Evolutionary conservation across 352 stramenopile genomes (phyloP).

Genomic region (Blastocystis sp.): DNA sequence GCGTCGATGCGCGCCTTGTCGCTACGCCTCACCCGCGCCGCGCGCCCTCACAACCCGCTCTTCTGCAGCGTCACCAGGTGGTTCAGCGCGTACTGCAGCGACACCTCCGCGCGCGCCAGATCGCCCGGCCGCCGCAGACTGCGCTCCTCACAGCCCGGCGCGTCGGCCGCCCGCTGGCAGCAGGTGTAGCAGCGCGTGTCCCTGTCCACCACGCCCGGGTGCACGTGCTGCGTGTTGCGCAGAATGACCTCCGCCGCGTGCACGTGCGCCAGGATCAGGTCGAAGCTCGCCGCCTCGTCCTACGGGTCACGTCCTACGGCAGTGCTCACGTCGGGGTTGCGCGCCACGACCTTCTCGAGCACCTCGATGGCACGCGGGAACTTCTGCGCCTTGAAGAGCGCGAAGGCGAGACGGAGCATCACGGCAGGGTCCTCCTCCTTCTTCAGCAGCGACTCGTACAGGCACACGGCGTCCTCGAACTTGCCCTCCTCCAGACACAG

Average conservation of each 20-base stretch:
- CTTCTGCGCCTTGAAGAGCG: background rate
- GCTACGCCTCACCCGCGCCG: background rate
- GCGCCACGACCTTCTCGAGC: background rate
- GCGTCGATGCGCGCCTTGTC: conserved; percentile 1
- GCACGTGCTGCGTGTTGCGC: background rate
- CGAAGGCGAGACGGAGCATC: conserved; percentile 16
- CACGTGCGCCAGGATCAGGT: conserved; percentile 20
- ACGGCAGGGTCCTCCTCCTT: background rate
- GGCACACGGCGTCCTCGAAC: conserved; percentile 24
- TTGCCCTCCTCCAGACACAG: background rate
- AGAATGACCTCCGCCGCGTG: background rate
- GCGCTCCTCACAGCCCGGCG: background rate
- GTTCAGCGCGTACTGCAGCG: conserved; percentile 37
- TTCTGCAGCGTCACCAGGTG: conserved; percentile 16
- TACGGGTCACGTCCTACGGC: background rate
- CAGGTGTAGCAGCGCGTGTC: conserved; percentile 15
- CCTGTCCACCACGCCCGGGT: background rate
- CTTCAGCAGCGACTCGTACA: conserved; percentile 27
- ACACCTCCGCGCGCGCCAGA: conserved; percentile 34
- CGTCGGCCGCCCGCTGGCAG: background rate
- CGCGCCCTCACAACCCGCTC: background rate
- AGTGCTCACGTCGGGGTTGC: background rate
- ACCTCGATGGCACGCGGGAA: conserved; percentile 6
- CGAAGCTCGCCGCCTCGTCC: background rate
- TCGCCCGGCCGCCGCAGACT: conserved; percentile 28